phyloP scores from a whole-genome alignment of 2,329 filamentous ascomycete genomes.

The Cercospora zeina region DNA sequence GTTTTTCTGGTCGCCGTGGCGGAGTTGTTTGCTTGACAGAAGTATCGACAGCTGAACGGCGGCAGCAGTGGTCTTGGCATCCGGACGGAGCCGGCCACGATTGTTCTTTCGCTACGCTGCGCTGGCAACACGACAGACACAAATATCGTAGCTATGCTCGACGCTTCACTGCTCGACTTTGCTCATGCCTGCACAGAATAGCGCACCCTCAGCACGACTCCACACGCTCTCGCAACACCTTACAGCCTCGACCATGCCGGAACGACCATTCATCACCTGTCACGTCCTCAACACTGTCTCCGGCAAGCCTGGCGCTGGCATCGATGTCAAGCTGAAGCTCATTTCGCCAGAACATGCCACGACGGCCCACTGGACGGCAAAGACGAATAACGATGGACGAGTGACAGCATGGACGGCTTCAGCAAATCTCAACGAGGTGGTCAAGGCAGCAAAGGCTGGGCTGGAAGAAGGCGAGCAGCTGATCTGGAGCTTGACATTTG shows the following conservation, averaged over 20 bases:
- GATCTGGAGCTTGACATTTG: conserved; percentile 69
- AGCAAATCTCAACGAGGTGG: conserved; percentile 42
- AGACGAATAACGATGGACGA: conserved; percentile 74
- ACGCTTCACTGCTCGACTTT: not conserved
- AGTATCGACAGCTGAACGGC: not conserved
- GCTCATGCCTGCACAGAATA: conserved; percentile 1
- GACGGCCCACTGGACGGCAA: conserved; percentile 59
- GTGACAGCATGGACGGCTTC: conserved; percentile 66
- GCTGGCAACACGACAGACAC: not conserved
- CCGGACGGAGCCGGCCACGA: conserved; percentile 9
- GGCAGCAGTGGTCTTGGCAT: not conserved
- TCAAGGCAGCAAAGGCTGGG: conserved; percentile 39
- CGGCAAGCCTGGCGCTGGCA: conserved; percentile 65
- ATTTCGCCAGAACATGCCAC: conserved; percentile 41
- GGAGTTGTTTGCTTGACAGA: not conserved
- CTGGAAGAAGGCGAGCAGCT: conserved; percentile 47
- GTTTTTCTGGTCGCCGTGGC: not conserved
- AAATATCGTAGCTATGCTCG: not conserved
- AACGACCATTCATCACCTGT: conserved; percentile 69
- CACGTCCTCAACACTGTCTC: conserved; percentile 81
- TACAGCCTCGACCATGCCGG: conserved; percentile 24
- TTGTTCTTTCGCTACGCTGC: no score
- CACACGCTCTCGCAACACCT: conserved; percentile 20
- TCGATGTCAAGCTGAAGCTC: conserved; percentile 65
- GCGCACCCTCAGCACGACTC: conserved; percentile 19